Evolutionary conservation across 2,329 filamentous ascomycete species (phyloP).

Genomic region (Ustilaginoidea virens): DNA sequence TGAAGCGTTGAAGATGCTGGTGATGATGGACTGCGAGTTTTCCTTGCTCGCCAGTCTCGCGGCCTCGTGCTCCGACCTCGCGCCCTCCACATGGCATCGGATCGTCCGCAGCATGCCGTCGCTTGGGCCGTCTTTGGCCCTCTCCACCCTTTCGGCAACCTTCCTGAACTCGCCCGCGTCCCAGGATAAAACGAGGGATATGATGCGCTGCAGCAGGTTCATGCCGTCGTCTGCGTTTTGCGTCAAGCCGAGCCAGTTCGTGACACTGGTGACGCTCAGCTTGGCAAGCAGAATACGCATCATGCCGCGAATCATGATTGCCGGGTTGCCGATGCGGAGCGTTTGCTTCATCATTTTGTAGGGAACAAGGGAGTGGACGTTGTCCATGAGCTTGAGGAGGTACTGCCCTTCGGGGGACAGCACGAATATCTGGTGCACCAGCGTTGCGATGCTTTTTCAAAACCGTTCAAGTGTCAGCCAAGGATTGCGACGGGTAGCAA

Average conservation of each 20-base stretch:
- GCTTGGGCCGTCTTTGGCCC: slow-evolving; percentile 37
- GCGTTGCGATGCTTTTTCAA: slow-evolving; percentile 45
- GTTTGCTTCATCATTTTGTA: slow-evolving; percentile 61
- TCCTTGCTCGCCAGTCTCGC: slow-evolving; percentile 38
- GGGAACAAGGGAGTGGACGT: slow-evolving; percentile 53
- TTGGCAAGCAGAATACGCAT: slow-evolving; percentile 62
- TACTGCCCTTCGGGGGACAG: slow-evolving; percentile 63
- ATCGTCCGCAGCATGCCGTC: slow-evolving; percentile 48
- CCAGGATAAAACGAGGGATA: slow-evolving; percentile 58
- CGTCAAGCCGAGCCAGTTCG: slow-evolving; percentile 66
- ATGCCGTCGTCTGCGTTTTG: slow-evolving; percentile 59
- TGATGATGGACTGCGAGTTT: slow-evolving; percentile 43
- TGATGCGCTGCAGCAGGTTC: slow-evolving; percentile 66
- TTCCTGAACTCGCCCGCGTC: slow-evolving; percentile 57
- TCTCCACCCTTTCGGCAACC: slow-evolving; percentile 47
- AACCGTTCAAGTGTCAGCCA: no score
- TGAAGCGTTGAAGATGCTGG: slow-evolving; percentile 43
- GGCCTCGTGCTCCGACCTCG: slow-evolving; percentile 41
- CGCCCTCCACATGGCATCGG: slow-evolving; percentile 36
- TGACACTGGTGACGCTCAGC: slow-evolving; percentile 55
- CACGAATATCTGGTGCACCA: slow-evolving; percentile 59
- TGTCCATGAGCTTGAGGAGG: slow-evolving; percentile 54
- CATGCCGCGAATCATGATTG: slow-evolving; percentile 67
- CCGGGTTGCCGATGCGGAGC: slow-evolving; percentile 61
- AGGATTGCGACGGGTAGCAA: no score